These are phyloP conservation scores for Monosporascus sp. DNA, from an alignment of 2,329 filamentous ascomycete species.

Conservation along the genomic window DNA sequence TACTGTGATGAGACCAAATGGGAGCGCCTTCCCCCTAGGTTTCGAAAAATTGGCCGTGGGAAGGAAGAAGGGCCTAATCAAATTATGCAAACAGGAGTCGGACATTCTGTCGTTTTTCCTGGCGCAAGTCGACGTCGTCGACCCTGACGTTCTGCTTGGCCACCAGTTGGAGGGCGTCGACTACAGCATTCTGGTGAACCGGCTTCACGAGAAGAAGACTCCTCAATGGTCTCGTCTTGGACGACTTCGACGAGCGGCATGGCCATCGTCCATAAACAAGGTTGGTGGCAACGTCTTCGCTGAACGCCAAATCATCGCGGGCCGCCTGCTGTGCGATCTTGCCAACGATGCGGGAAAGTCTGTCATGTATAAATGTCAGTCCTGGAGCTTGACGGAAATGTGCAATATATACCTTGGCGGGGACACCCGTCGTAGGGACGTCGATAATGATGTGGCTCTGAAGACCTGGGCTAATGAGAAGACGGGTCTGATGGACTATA, in stretches of 20 bases:
- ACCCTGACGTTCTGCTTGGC: slow-evolving; percentile 90
- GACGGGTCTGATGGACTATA: slow-evolving; percentile 84
- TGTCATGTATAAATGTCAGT: slow-evolving; percentile 93
- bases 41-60: slow-evolving; percentile 73
- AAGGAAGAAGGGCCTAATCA: slow-evolving; percentile 71
- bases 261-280: slow-evolving; percentile 83
- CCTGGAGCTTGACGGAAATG: slow-evolving; percentile 98
- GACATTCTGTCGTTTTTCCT: slow-evolving; percentile 85
- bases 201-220: slow-evolving; percentile 84
- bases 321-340: slow-evolving; percentile 86
- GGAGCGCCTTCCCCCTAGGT: slow-evolving; percentile 71
- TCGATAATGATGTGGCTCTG: slow-evolving; percentile 83
- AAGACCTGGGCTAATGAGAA: slow-evolving; percentile 81
- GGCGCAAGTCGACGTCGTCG: slow-evolving; percentile 78
- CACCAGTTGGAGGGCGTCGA: slow-evolving; percentile 97
- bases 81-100: slow-evolving; percentile 75
- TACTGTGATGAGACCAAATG: slow-evolving; percentile 80
- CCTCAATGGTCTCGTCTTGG: slow-evolving; percentile 94
- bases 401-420: slow-evolving; percentile 80
- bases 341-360: slow-evolving; percentile 97
- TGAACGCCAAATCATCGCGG: slow-evolving; percentile 83
- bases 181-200: slow-evolving; percentile 82
- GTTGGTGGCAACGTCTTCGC: slow-evolving; percentile 87
- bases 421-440: slow-evolving; percentile 67
- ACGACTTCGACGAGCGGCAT: slow-evolving; percentile 73